These are phyloP conservation scores for Cyberlindnera mycetangii DNA, from an alignment of 805 yeast genomes.

Conservation along the genomic window DNA sequence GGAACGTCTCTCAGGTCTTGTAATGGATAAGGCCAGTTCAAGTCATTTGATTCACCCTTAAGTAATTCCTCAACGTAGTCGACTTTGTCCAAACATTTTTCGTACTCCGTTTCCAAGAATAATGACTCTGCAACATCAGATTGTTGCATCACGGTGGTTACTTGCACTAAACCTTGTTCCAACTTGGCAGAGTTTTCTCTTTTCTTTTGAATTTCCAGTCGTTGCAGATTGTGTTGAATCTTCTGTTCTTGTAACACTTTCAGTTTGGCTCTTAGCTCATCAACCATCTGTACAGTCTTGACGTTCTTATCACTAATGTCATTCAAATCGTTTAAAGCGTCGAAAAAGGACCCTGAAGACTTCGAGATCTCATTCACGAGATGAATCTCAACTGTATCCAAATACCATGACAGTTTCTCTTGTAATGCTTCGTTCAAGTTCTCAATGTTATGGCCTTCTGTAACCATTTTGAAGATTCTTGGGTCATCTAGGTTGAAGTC, in stretches of 20 bases:
- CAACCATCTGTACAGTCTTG: constrained; percentile 45
- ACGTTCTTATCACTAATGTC: constrained; percentile 55
- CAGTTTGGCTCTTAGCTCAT: constrained; percentile 45
- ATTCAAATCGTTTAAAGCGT: constrained; percentile 76
- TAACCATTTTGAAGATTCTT: constrained; percentile 70
- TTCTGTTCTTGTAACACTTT: constrained; percentile 45
- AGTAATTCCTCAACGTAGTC: constrained; percentile 57
- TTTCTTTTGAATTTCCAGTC: constrained; percentile 47
- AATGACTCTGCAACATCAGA: constrained; percentile 48
- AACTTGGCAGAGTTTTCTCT: constrained; percentile 58
- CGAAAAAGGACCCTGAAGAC: constrained; percentile 81
- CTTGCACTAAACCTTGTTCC: constrained; percentile 55
- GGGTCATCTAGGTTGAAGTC: constrained; percentile 87
- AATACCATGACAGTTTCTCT: constrained; percentile 74
- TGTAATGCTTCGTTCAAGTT: constrained; percentile 58
- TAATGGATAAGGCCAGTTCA: constrained; percentile 41
- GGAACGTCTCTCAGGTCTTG: constrained; percentile 31
- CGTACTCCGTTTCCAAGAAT: constrained; percentile 43
- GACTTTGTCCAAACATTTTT: constrained; percentile 54
- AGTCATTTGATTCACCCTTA: constrained; percentile 43
- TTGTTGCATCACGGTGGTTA: constrained; percentile 42
- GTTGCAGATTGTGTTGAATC: constrained; percentile 47
- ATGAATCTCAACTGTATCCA: constrained; percentile 82
- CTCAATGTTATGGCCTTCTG: constrained; percentile 54
- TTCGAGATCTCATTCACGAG: constrained; percentile 78